Evolutionary conservation across 495 filamentous ascomycete genomes (phyloP).

Genomic region (Penicillium cinerascens): DNA sequence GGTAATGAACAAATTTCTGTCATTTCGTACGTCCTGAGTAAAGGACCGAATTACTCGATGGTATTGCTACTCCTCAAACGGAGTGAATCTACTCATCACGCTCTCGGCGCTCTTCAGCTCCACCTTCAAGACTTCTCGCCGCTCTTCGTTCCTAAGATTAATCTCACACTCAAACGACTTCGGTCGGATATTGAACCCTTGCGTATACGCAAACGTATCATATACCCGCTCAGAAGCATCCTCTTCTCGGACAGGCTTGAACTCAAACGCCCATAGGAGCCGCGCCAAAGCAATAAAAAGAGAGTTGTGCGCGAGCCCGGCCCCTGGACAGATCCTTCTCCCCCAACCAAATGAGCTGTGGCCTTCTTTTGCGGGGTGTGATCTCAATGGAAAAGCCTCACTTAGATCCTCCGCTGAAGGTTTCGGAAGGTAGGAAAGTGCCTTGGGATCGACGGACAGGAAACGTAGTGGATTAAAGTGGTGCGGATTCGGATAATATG

Average conservation of each 20-base stretch:
- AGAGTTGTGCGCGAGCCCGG: constrained; percentile 49
- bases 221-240: constrained; percentile 21
- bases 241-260: constrained; percentile 41
- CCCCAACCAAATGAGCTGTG: constrained; percentile 24
- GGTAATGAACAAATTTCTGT: no score
- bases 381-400: constrained; percentile 1
- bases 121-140: constrained; percentile 1
- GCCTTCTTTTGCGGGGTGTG: constrained; percentile 15
- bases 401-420: constrained; percentile 3
- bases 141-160: constrained; percentile 6
- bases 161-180: constrained; percentile 17
- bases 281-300: constrained; percentile 47
- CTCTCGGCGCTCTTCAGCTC: constrained; percentile 3
- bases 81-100: constrained; percentile 6
- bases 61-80: constrained; percentile 4
- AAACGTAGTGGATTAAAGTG: constrained; percentile 43
- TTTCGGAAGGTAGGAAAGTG: constrained; percentile 7
- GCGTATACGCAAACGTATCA: constrained; percentile 23
- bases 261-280: constrained; percentile 53
- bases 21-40: background rate
- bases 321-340: constrained; percentile 34
- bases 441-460: constrained; percentile 17
- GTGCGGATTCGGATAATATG: constrained; percentile 37
- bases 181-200: constrained; percentile 23
- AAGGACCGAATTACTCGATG: background rate